Evolutionary conservation across 2,329 filamentous ascomycete species (phyloP).

Genomic region (Exophiala viscosa): DNA sequence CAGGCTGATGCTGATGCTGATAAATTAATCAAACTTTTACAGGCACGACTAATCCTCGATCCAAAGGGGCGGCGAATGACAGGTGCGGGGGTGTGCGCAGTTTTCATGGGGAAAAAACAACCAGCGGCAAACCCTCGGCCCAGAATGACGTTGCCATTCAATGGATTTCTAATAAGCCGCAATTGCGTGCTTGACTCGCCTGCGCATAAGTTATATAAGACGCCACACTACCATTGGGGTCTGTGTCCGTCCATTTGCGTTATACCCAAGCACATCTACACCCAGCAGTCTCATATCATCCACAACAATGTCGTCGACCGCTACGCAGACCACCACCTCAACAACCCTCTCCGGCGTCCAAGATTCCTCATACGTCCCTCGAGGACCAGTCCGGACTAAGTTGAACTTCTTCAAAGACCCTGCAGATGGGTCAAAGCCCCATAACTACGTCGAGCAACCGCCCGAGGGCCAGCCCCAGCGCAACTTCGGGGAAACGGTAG

Average conservation of each 20-base stretch:
- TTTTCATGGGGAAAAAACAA: slow-evolving; percentile 5
- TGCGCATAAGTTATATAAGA: slow-evolving; percentile 8
- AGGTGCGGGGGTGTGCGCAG: not conserved
- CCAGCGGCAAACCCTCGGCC: slow-evolving; percentile 13
- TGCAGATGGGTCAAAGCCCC: slow-evolving; percentile 56
- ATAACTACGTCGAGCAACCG: slow-evolving; percentile 64
- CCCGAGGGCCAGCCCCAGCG: slow-evolving; percentile 59
- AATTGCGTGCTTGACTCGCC: slow-evolving; percentile 19
- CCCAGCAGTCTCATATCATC: not conserved
- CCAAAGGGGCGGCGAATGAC: no score
- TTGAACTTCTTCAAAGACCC: slow-evolving; percentile 66
- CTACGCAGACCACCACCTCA: slow-evolving; percentile 29
- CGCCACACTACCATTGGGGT: not conserved
- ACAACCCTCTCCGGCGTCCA: slow-evolving; percentile 30
- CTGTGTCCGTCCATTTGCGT: not conserved
- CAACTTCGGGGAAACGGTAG: slow-evolving; percentile 57
- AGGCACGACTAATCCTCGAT: not conserved
- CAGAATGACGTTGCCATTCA: not conserved
- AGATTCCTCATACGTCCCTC: slow-evolving; percentile 43
- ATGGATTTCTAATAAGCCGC: slow-evolving; percentile 22
- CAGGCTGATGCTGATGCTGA: no score
- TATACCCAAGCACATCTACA: not conserved
- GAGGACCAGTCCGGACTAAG: slow-evolving; percentile 60
- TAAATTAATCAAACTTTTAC: no score
- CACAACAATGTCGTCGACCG: slow-evolving; percentile 29